Percentiles rank a stretch among this genome's conserved stretches.
Conservation (phyloP, 2,329 filamentous ascomycete species). For the Xylariaceae sp. region DNA sequence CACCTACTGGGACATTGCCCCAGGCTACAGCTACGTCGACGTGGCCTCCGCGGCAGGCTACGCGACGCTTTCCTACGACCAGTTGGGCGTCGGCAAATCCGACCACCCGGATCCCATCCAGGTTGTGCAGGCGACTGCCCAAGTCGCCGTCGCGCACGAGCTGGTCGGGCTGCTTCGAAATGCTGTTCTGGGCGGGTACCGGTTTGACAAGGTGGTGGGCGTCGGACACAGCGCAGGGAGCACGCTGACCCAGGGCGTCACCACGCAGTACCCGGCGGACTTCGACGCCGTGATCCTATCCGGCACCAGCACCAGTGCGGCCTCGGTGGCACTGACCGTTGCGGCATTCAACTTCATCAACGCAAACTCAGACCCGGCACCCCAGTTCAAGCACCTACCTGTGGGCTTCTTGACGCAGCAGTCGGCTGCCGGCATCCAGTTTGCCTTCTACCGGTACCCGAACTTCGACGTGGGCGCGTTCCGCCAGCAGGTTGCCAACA, state of each 20-base stretch:
- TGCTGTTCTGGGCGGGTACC: constrained; percentile 18
- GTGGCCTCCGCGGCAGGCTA: constrained; percentile 37
- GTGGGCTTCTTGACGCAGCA: constrained; percentile 20
- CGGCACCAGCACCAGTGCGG: constrained; percentile 29
- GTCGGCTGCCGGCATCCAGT: constrained; percentile 21
- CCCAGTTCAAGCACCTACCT: constrained; percentile 26
- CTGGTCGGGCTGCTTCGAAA: constrained; percentile 31
- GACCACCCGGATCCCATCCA: constrained; percentile 37
- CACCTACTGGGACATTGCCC: constrained; percentile 38
- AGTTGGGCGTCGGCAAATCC: constrained; percentile 38
- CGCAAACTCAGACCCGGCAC: constrained; percentile 18
- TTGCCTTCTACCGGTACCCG: constrained; percentile 23
- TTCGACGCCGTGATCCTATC: constrained; percentile 38
- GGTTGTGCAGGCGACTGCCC: constrained; percentile 36
- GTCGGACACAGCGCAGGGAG: constrained; percentile 40
- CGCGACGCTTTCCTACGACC: constrained; percentile 41
- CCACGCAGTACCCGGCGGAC: constrained; percentile 31
- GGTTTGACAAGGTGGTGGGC: constrained; percentile 36
- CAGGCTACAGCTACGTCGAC: constrained; percentile 39
- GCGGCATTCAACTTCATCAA: constrained; percentile 20
- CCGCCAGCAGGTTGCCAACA: constrained; percentile 20
- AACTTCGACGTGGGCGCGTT: constrained; percentile 21
- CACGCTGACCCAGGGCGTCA: constrained; percentile 33
- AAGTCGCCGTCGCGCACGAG: constrained; percentile 36
- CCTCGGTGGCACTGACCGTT: constrained; percentile 13